These are phyloP conservation scores for Cucurbita moschata DNA, from an alignment of 306 rosid species.

Conservation along the genomic window DNA sequence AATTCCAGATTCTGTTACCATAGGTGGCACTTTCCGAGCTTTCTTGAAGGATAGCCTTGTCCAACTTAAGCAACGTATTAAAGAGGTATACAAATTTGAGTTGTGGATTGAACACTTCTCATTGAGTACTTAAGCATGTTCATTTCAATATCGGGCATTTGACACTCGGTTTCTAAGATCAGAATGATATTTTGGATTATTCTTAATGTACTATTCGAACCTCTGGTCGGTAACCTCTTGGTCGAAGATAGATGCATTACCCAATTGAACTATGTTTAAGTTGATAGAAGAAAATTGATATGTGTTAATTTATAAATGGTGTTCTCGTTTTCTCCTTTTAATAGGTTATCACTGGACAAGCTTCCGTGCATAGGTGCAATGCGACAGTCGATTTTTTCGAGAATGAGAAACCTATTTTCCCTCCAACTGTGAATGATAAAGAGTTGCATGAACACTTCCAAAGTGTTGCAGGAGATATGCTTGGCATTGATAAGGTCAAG, in stretches of 20 bases:
- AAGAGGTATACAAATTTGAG: conserved; percentile 34
- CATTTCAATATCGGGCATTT: neutral
- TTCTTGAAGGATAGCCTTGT: conserved; percentile 35
- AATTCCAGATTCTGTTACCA: conserved; percentile 75
- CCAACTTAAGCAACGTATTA: conserved; percentile 42
- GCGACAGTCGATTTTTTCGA: conserved; percentile 48
- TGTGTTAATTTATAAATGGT: neutral
- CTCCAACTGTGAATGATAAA: conserved; percentile 43
- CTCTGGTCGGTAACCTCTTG: no score
- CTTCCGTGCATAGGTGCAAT: conserved; percentile 78
- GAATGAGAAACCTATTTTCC: conserved; percentile 24
- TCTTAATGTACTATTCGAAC: neutral
- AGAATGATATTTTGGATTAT: neutral
- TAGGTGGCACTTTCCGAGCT: conserved; percentile 83
- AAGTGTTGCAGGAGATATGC: conserved; percentile 40
- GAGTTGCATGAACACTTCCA: conserved; percentile 43
- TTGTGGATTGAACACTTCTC: neutral
- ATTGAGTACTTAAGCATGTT: neutral
- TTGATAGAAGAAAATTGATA: neutral
- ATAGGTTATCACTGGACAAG: conserved; percentile 71
- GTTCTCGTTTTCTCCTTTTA: conserved; percentile 4
- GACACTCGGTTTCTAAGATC: neutral
- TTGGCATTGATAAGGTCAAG: conserved; percentile 39
- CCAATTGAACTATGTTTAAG: no score
- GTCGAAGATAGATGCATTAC: no score